Evolutionary conservation across 148 eudicot species (phyloP), one percentile per base, ranked within the genome.

Genomic region (Dianthus caryophyllus): DNA sequence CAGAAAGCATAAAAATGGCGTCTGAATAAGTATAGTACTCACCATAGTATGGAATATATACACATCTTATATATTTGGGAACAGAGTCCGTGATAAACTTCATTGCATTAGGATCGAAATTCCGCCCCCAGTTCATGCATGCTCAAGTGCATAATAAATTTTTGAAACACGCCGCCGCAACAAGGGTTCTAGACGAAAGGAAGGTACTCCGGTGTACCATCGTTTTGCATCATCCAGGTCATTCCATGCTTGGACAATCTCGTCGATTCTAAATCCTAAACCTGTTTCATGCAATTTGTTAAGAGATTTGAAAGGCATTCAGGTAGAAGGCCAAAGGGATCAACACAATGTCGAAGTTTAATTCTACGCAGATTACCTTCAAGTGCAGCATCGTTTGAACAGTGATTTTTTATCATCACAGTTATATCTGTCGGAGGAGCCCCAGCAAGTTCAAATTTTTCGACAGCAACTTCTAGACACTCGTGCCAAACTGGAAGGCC

Each of bases 241-340:
- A 51, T 88, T 88, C 99, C 99, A 94, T 51, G 99, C 99, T 69
- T 94, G 96, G 71, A 94, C 84, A 79, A 90, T 86, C 89, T 94
- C 99, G 65, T 94, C 96, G 65, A 94, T 85, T 61, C 90, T 90
- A 85, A 94, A 94, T 26, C 93, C 93, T 69, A 90, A 47, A 18
- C 99, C 97, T 90, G 76, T 24, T 61, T 11, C 65, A 72, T 71
- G 57, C 59, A 80, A 4, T 66, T 51, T 49, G 38, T 41, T 66
- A 50, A 54, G 51, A 26, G 31, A 46, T 41, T 16, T 20, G 29
- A 21, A 20, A 30, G 26, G 49, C 69, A 39, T 1, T n/a, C 47
- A 58, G n/a, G 0, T 64, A 38, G 24, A 68, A 50, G 21, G 17
- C 57, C 6, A 54, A n/a, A n/a, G 41, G 25, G 41, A 16, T 39